phyloP scores from a whole-genome alignment of 768 basidiomycete genomes.

The Phlebiopsis flavidoalba region DNA sequence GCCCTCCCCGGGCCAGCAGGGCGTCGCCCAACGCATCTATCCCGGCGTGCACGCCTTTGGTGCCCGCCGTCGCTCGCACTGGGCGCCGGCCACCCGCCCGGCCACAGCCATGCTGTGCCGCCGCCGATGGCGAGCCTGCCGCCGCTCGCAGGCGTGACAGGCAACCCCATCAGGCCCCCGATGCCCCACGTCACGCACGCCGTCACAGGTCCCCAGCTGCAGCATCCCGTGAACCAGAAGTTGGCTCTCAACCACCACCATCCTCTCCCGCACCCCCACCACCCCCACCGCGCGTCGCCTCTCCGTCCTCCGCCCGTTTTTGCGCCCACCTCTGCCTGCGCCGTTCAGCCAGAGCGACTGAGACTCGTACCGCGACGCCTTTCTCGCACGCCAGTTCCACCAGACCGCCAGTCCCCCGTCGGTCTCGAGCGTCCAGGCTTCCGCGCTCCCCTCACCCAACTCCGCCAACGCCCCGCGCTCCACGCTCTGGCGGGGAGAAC shows the following conservation, averaged over 20 bases:
- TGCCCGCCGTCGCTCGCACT: conserved; percentile 13
- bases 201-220: conserved; percentile 18
- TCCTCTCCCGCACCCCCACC: conserved; percentile 14
- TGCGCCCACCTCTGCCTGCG: conserved; percentile 12
- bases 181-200: conserved; percentile 2
- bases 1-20: no score
- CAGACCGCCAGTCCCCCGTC: conserved; percentile 21
- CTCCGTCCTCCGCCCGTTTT: conserved; percentile 20
- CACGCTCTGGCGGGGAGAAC: conserved; percentile 83
- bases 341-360: conserved; percentile 16
- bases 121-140: background rate
- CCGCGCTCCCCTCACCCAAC: conserved; percentile 22
- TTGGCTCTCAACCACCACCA: conserved; percentile 24
- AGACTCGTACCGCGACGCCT: conserved; percentile 16
- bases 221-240: conserved; percentile 17
- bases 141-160: background rate
- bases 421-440: conserved; percentile 20
- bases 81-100: conserved; percentile 14
- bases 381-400: conserved; percentile 15
- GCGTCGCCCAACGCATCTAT: no score
- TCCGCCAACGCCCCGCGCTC: conserved; percentile 33
- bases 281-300: conserved; percentile 22
- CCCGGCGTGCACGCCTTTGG: no score
- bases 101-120: conserved; percentile 4
- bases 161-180: conserved; percentile 11